A percentile compares a stretch with the other conserved stretches of the same genome.
Conservation (phyloP, 345 rosid species). For the Pistacia vera region DNA sequence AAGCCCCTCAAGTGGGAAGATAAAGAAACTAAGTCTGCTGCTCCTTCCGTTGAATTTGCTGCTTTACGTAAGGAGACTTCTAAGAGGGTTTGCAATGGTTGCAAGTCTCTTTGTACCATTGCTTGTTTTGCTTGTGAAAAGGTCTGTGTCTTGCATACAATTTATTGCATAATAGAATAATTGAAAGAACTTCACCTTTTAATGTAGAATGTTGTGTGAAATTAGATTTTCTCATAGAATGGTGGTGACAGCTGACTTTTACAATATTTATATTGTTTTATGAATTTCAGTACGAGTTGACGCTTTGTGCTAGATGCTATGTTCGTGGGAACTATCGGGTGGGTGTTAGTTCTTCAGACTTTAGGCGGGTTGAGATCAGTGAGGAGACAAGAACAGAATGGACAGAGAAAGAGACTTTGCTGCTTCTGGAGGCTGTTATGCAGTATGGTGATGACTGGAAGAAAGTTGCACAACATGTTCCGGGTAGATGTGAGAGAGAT, state of each 20-base stretch:
- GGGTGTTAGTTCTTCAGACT: constrained; percentile 83
- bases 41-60: constrained; percentile 33
- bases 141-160: constrained; percentile 37
- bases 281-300: constrained; percentile 63
- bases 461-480: constrained; percentile 80
- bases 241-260: background rate
- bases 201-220: background rate
- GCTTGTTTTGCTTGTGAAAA: constrained; percentile 91
- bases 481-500: constrained; percentile 84
- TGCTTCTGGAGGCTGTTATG: constrained; percentile 75
- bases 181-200: background rate
- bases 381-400: constrained; percentile 70
- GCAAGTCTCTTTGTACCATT: constrained; percentile 79
- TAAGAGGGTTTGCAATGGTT: constrained; percentile 72
- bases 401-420: constrained; percentile 83
- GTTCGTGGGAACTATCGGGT: constrained; percentile 79
- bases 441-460: constrained; percentile 91
- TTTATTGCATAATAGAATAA: too few species aligned
- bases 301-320: constrained; percentile 94
- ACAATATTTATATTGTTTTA: background rate
- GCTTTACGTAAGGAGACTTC: constrained; percentile 40
- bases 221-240: background rate
- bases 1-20: constrained; percentile 93
- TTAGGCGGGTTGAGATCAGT: constrained; percentile 80
- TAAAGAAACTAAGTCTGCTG: constrained; percentile 61